These are phyloP conservation scores for Globisporangium acanthophoron DNA, from an alignment of 352 stramenopile species.

Conservation along the genomic window DNA sequence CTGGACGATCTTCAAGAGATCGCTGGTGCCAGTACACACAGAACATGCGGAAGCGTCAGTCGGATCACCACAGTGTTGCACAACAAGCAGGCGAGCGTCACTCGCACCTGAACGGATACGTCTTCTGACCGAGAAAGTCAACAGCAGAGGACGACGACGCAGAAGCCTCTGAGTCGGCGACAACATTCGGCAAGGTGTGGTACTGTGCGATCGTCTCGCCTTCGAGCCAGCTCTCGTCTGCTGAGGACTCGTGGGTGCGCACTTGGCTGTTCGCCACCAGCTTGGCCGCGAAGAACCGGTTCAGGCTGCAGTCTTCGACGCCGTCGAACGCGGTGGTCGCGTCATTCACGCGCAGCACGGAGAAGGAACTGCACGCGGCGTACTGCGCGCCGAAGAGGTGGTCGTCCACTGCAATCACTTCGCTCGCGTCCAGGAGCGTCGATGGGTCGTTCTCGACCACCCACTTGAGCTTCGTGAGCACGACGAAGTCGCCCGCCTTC, in stretches of 20 bases:
- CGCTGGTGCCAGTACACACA: constrained; percentile 1
- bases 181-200: no score
- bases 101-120: constrained; percentile 23
- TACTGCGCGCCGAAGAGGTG: constrained; percentile 24
- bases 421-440: background rate
- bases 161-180: background rate
- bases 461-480: constrained; percentile 61
- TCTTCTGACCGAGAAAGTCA: constrained; percentile 11
- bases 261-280: constrained; percentile 5
- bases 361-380: constrained; percentile 35
- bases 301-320: constrained; percentile 32
- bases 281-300: constrained; percentile 26
- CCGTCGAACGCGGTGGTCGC: constrained; percentile 24
- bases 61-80: no score
- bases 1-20: background rate
- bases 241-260: background rate
- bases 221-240: constrained; percentile 10
- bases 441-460: background rate
- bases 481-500: constrained; percentile 38
- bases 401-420: background rate
- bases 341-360: constrained; percentile 32
- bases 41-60: no score
- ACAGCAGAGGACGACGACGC: no score
- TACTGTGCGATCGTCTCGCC: constrained; percentile 5
- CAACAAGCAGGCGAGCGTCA: no score